A percentile compares a stretch with the other conserved stretches of the same genome.
phyloP scores from a whole-genome alignment of 495 filamentous ascomycete genomes.

The Lindgomyces ingoldianus region DNA sequence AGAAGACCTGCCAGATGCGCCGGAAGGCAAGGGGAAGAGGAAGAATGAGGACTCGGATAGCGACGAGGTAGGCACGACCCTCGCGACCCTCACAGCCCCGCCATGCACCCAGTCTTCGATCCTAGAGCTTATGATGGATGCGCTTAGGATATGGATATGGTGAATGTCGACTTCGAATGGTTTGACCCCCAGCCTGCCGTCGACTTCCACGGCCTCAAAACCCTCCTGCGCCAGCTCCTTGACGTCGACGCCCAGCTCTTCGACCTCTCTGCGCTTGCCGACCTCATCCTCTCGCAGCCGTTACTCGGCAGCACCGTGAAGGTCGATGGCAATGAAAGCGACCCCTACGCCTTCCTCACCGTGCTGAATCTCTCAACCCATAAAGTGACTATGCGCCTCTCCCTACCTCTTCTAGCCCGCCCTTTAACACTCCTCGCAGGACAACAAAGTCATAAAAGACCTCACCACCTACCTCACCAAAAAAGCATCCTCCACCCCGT shows the following conservation, averaged over 20 bases:
- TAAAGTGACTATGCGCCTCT: conserved; percentile 46
- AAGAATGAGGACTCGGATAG: conserved; percentile 33
- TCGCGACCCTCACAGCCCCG: background rate
- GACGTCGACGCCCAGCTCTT: conserved; percentile 82
- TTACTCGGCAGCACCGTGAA: conserved; percentile 93
- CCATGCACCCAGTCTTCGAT: background rate
- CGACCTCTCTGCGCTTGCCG: conserved; percentile 80
- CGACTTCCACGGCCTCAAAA: conserved; percentile 95
- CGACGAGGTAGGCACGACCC: conserved; percentile 24
- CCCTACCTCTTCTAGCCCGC: background rate
- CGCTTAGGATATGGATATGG: conserved; percentile 75
- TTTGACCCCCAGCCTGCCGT: conserved; percentile 89
- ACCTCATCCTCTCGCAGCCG: conserved; percentile 86
- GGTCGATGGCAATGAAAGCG: conserved; percentile 87
- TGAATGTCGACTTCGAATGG: conserved; percentile 97
- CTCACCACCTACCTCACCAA: conserved; percentile 69
- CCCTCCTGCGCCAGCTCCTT: conserved; percentile 88
- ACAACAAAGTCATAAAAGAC: conserved; percentile 35
- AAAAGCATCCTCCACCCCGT: conserved; percentile 58
- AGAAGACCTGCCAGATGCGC: conserved; percentile 31
- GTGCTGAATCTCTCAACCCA: conserved; percentile 84
- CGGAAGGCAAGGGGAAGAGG: conserved; percentile 20
- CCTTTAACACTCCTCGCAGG: conserved; percentile 6
- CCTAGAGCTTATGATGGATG: conserved; percentile 6
- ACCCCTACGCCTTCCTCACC: conserved; percentile 92